Evolutionary conservation across 306 rosid genomes (phyloP), one percentile per base, ranked within the genome.

Genomic region (Quercus agrifolia): DNA sequence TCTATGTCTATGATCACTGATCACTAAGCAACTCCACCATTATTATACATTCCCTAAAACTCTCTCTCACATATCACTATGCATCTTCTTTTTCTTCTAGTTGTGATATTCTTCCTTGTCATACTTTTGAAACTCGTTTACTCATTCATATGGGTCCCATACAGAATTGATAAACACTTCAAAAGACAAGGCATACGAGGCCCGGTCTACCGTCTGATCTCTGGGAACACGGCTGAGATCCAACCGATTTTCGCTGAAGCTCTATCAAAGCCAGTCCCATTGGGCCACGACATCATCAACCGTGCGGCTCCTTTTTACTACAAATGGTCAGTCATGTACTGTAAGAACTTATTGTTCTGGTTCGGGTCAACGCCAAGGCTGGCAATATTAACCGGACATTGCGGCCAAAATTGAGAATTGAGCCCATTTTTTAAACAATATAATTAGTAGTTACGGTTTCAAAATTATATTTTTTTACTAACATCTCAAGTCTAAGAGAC

Each of bases 321-420:
- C 69, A 61, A 23, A 23, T 93, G 98, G 93, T 86, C 90, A 20
- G 11, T 63, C 66, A 51, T 75, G 88, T 89, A 90, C 64, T 92
- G 98, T 74, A 90, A 86, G 79, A 86, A 75, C 9, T 87, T 90
- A 68, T 27, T 93, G 2, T 84, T 84, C 80, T 90, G 90, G 97
- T 91, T 91, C 75, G 97, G 98, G 85, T 54, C 89, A 8, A 82
- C 44, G 1, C 91, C 98, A 18, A 80, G 95, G 59, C 75, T 93
- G 85, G 91, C 85, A 1, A 63, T 90, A 76, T 79, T 89, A 23
- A 23, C 23, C 23, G 23, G 1, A 23, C 23, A 21, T 21, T 21
- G 23, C 23, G 23, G 23, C 23, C 23, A 21, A 21, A 21, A 21
- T 21, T 21, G 23, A 0, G 23, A 23, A 23, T 23, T 23, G 23